A percentile compares a stretch with the other conserved stretches of the same genome.
Evolutionary conservation across 2,329 filamentous ascomycete species (phyloP).

Genomic region (Alternaria hordeiaustralica): DNA sequence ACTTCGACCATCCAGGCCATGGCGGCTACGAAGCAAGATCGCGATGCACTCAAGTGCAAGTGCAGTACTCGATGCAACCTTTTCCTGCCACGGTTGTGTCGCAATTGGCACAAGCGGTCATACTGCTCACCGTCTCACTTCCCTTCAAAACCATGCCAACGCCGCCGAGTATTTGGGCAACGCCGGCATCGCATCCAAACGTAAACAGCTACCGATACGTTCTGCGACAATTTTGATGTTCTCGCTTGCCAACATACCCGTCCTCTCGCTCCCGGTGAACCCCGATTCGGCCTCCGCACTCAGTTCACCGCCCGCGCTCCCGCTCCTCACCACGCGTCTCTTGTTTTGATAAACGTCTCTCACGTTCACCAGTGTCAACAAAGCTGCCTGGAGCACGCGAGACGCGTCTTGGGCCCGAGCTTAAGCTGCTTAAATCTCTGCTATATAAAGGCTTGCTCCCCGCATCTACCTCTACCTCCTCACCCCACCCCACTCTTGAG

Average conservation of each 20-base stretch:
- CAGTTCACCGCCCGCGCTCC: background rate
- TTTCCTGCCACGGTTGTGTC: background rate
- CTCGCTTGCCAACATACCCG: background rate
- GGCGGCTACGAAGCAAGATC: background rate
- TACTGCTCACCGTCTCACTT: background rate
- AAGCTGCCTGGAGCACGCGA: background rate
- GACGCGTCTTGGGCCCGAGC: background rate
- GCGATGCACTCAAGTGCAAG: background rate
- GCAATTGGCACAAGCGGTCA: background rate
- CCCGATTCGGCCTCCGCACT: background rate
- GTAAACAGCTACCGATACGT: background rate
- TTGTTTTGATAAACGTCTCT: background rate
- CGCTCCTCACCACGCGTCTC: slow-evolving; percentile 1
- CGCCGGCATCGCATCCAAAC: background rate
- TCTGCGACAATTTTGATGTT: background rate
- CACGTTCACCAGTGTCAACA: background rate
- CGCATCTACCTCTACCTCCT: background rate
- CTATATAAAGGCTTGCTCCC: background rate
- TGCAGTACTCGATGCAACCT: background rate
- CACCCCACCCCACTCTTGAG: background rate
- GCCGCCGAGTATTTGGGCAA: background rate
- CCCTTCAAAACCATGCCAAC: background rate
- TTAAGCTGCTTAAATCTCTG: background rate
- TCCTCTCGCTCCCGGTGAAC: background rate
- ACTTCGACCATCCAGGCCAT: background rate